Base-by-base conservation (phyloP, 148 eudicot genomes). In the Nepenthes gracilis region DNA sequence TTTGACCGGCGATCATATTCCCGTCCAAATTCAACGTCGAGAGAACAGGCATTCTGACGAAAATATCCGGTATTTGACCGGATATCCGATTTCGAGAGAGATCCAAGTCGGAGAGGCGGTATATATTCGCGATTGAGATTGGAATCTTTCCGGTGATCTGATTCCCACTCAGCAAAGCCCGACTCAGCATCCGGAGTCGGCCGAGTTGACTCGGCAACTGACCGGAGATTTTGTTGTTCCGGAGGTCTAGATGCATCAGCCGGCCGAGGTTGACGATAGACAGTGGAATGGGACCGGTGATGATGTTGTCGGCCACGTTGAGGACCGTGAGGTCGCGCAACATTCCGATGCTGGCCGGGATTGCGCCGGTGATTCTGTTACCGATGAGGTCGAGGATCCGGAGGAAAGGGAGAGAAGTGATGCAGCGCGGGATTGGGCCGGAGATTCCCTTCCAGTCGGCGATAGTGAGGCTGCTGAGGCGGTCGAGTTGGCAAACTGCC, bases 371-470 rank as follows among this genome's bases (percentile, higher is more conserved):
- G 58, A 93, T 50, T 33, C 64, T 63, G 74, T 93, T 93, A 0
- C 91, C 96, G 54, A 84, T 58, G 6, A 93, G 60, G 71, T 93
- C 99, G 11, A 93, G 72, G 64, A 68, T 63, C 2, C 90, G 84
- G 32, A 93, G 89, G 36, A 74, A 74, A 0, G 74, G 71, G 14
- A 93, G 76, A 0, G 71, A 58, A 6, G 83, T 50, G 14, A 93
- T 61, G 64, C 96, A 88, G 1, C 67, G 43, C 0, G 98, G 96
- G 57, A 93, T 83, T 4, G 63, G 55, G 1, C 99, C 98, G 12
- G 96, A 64, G 58, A 92, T 80, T 35, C 86, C 96, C 64, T 88
- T 92, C 98, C 98, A 92, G 40, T 92, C 98, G 7, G 98, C 94
- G 33, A 92, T 67, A 2, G 67, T 80, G 43, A 92, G 66, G 66